These are phyloP conservation scores for Diaporthe eres DNA, from an alignment of 2,329 filamentous ascomycete species.

Conservation along the genomic window DNA sequence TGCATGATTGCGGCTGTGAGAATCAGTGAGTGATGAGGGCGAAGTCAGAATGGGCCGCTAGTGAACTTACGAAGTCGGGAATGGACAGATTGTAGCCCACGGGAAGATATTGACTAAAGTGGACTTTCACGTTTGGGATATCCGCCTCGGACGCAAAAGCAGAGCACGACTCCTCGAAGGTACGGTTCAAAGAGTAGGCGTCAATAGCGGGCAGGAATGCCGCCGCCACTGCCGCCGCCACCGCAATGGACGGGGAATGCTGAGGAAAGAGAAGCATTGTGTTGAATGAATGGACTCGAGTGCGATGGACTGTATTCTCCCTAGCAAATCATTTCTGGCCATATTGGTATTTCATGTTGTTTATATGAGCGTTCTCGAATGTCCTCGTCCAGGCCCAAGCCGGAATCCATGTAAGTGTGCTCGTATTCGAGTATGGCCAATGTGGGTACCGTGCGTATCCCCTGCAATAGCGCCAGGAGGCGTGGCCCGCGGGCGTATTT, in stretches of 20 bases:
- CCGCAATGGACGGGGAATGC: neutral
- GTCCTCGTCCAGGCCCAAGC: neutral
- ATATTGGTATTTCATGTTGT: neutral
- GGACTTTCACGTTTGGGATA: neutral
- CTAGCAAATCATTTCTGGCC: neutral
- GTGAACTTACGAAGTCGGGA: neutral
- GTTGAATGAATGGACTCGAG: neutral
- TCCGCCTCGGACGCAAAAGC: neutral
- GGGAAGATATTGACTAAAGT: constrained; percentile 1
- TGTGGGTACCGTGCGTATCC: neutral
- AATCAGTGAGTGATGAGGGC: neutral
- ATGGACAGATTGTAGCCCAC: constrained; percentile 1
- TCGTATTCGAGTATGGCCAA: neutral
- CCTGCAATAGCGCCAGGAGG: neutral
- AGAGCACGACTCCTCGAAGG: neutral
- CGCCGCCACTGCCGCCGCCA: neutral
- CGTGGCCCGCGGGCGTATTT: constrained; percentile 6
- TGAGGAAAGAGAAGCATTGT: neutral
- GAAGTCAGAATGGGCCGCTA: neutral
- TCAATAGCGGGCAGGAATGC: neutral
- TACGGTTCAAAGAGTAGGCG: neutral
- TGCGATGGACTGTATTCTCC: too few species aligned
- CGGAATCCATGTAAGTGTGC: too few species aligned
- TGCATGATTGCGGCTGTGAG: constrained; percentile 7
- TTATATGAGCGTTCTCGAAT: neutral